These are phyloP conservation scores for Metschnikowia similis DNA, from an alignment of 805 yeast species.

Conservation along the genomic window DNA sequence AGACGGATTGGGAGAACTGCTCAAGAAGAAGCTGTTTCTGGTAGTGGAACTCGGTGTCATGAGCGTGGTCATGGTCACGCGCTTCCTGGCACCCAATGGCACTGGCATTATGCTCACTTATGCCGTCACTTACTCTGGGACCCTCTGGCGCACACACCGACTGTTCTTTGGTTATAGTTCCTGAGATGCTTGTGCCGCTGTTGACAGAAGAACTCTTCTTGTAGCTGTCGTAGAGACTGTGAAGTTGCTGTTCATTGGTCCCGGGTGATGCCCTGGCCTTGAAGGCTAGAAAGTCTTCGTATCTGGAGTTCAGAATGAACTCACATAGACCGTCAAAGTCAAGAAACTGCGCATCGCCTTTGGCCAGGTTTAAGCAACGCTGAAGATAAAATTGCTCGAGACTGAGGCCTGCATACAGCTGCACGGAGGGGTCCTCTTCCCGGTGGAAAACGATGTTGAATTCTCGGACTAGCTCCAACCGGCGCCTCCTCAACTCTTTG, in stretches of 20 bases:
- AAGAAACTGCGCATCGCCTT: neutral
- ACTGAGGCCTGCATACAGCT: neutral
- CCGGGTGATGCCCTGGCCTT: neutral
- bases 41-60: conserved; percentile 15
- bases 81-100: too few relatives aligned
- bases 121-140: too few relatives aligned
- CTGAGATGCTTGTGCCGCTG: neutral
- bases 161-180: too few relatives aligned
- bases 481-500: neutral
- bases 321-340: neutral
- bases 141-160: too few relatives aligned
- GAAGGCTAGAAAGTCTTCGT: neutral
- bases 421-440: neutral
- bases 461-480: conserved; percentile 4
- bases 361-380: neutral
- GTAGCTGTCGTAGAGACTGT: neutral
- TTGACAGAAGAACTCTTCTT: neutral
- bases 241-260: neutral
- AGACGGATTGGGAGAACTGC: conserved; percentile 13
- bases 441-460: conserved; percentile 6
- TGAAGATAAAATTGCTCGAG: neutral
- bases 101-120: too few relatives aligned
- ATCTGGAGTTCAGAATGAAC: neutral
- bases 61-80: too few relatives aligned
- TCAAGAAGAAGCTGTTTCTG: conserved; percentile 30